Base-by-base conservation (phyloP, 2,329 filamentous ascomycete species). In the Diaporthe capsici region DNA sequence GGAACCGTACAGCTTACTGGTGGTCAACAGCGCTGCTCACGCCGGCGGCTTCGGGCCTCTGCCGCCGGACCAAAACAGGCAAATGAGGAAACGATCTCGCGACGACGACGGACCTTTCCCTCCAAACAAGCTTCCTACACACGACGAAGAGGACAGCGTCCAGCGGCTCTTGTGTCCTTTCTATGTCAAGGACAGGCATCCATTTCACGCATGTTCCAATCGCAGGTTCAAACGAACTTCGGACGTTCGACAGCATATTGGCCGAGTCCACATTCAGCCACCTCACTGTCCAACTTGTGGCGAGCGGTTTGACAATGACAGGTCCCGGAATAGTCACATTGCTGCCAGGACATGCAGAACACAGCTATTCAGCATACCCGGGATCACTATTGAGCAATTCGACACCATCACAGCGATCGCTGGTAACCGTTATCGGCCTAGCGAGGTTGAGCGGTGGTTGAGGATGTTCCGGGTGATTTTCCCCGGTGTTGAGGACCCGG, bases 21-120 rank as follows among this genome's bases (percentile, higher is more conserved):
- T 57, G 1, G 13, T 28, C 8, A 10, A 20, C 25, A 28, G 25
- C 4, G 9, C 25, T 13, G n/a, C 13, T 25, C 25, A 8, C 4
- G 28, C 28, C 4, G 28, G 4, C 28, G 4, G 25, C 2, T 55
- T 10, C 25, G 51, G 6, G 0, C 2, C 12, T 31, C 7, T 13
- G 13, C 5, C 12, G 13, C 28, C 4, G 6, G 25, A 4, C 3
- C 13, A 5, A 12, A 4, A 15, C 1, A 10, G 6, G 2, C 25
- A 17, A 13, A 31, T 4, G 0, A 25, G 28, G 5, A 57, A 57
- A 8, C 53, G 53, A 20, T 6, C 0, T 15, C 12, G 53, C 1
- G 25, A 15, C 5, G 53, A 57, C 15, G 53, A 31, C 9, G 53
- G 8, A 4, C 13, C 25, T 15, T 4, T 9, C 12, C 53, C 15